Conservation (phyloP, 371 early-diverging fungal genomes). For the Rhizopus delemar region DNA sequence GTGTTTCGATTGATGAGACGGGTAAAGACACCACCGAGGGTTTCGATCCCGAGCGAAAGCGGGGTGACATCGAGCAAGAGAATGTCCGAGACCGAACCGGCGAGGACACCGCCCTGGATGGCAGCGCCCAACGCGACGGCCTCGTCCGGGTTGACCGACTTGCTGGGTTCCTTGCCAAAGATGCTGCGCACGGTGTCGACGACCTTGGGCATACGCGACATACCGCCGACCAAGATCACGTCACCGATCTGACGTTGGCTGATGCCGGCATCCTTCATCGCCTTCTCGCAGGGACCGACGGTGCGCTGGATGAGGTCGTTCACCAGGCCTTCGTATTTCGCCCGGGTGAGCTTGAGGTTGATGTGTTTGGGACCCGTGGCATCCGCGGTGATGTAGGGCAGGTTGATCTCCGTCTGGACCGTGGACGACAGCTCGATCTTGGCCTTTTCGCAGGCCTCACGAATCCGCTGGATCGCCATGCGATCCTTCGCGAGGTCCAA, state of each 20-base stretch:
- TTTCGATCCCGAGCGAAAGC: conserved; percentile 95
- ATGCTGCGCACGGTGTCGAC: conserved; percentile 82
- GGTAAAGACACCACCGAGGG: conserved; percentile 93
- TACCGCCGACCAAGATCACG: conserved; percentile 97
- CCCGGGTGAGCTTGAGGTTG: conserved; percentile 82
- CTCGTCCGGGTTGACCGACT: conserved; percentile 95
- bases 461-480: conserved; percentile 86
- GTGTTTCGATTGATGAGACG: conserved; percentile 95
- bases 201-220: conserved; percentile 96
- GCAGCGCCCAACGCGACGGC: conserved; percentile 98
- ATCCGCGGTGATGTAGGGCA: conserved; percentile 90
- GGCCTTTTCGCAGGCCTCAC: conserved; percentile 94
- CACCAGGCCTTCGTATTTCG: conserved; percentile 86
- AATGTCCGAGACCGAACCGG: conserved; percentile 86
- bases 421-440: conserved; percentile 94
- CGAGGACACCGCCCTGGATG: conserved; percentile 87
- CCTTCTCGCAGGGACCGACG: conserved; percentile 90
- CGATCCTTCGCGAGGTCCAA: conserved; percentile 74
- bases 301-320: conserved; percentile 83
- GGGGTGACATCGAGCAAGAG: conserved; percentile 96
- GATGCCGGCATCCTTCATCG: conserved; percentile 90
- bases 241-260: conserved; percentile 81
- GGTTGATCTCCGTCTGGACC: conserved; percentile 86
- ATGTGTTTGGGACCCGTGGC: conserved; percentile 93
- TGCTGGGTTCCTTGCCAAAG: conserved; percentile 86